phyloP scores from a whole-genome alignment of 1,284 basidiomycete species.

The Tetrapyrgos nigripes region DNA sequence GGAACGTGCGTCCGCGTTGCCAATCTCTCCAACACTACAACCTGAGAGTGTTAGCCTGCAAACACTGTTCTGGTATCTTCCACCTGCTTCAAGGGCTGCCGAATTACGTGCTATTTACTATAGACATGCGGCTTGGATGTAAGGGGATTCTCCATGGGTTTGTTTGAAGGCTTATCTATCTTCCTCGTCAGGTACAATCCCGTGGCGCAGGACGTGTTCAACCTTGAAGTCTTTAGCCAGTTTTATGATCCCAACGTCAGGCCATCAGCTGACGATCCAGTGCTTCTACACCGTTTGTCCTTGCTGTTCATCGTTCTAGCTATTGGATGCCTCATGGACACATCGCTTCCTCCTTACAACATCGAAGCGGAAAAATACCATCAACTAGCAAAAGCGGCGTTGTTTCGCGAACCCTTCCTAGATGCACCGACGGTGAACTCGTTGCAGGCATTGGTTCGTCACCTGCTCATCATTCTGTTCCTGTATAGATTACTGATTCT shows the following conservation, averaged over 20 bases:
- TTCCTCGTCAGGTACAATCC: conserved; percentile 69
- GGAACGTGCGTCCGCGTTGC: conserved; percentile 66
- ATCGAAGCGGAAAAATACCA: conserved; percentile 82
- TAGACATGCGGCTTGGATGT: conserved; percentile 81
- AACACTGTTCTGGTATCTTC: conserved; percentile 73
- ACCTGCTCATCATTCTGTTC: conserved; percentile 21
- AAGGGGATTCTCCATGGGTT: conserved; percentile 31
- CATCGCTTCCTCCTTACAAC: conserved; percentile 66
- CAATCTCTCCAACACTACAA: conserved; percentile 54
- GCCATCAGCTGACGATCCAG: conserved; percentile 59
- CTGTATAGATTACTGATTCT: conserved; percentile 2
- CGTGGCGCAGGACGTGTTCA: conserved; percentile 67
- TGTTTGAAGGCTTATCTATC: neutral
- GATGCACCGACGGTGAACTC: conserved; percentile 77
- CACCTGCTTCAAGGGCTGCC: conserved; percentile 60
- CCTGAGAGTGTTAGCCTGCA: conserved; percentile 56
- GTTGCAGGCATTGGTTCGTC: conserved; percentile 71
- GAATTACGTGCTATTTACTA: conserved; percentile 70
- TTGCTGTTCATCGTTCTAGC: conserved; percentile 80
- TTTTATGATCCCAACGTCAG: conserved; percentile 62
- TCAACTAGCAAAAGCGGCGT: conserved; percentile 72
- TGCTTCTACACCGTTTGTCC: conserved; percentile 69
- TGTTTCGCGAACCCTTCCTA: conserved; percentile 75
- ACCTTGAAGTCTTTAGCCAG: conserved; percentile 64
- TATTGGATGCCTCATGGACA: conserved; percentile 76